Evolutionary conservation across 129 eudicot genomes (phyloP), one percentile per base, ranked within the genome.

Genomic region (Escallonia herrerae): DNA sequence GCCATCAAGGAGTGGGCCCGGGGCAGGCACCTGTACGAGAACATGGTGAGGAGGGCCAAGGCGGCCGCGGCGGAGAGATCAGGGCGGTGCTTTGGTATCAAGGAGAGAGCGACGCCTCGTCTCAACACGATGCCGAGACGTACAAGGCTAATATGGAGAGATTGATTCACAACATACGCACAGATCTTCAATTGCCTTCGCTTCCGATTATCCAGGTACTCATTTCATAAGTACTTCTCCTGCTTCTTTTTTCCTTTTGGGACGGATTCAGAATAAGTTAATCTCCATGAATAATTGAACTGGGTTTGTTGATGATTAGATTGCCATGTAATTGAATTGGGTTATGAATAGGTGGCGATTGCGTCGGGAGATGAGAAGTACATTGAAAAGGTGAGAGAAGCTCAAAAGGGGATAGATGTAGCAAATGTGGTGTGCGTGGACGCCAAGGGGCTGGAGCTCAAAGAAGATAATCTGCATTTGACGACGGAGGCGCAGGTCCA

Each of bases 31-130:
- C 41, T 86, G 60, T 89, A 89, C 22, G 82, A 78, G 33, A 77
- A 77, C 8, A 89, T 94, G 96, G 77, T 85, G 15, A 72, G 62
- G 73, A 74, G 97, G 55, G 68, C 87, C 2, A 87, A 76, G 68
- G 62, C 73, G 3, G 95, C 97, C 65, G 72, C 33, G 89, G 76
- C 3, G 91, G 87, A 15, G 90, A 72, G 73, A 83, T 88, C 8
- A 86, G 72, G 68, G 96, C 89, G 59, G 8, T 93, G 89, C 77
- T 88, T 47, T 93, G 98, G 98, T 93, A 81, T n/a, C 98, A 93
- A 68, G 98, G 98, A 2, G 98, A 93, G 74, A 85, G 90, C 60
- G 96, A 93, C 41, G 45, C 85, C 13, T 5, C 50, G 1, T 48
- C 76, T 44, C 15, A 56, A 56, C 38, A 68, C 7, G 81, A 53